Conservation (phyloP, 2,329 filamentous ascomycete genomes). For the Ceratocystis smalleyi region DNA sequence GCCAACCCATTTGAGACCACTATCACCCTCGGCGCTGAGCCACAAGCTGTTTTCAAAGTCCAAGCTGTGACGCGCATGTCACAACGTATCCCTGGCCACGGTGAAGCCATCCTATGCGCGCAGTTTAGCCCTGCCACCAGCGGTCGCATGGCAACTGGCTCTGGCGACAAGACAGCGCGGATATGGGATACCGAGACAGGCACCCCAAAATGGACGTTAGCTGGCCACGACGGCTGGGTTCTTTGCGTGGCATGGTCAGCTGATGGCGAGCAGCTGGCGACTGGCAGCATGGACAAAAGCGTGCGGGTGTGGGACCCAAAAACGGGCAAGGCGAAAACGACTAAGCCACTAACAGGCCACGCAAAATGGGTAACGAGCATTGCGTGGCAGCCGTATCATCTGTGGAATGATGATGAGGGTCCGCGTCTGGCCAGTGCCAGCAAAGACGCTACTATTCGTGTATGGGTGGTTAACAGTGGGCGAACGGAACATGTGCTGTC, state of each 20-base stretch:
- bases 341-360: slow-evolving; percentile 61
- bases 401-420: slow-evolving; percentile 51
- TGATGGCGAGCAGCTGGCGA: slow-evolving; percentile 66
- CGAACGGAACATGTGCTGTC: slow-evolving; percentile 67
- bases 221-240: slow-evolving; percentile 83
- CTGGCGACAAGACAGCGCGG: slow-evolving; percentile 77
- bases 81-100: slow-evolving; percentile 77
- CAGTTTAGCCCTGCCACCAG: slow-evolving; percentile 72
- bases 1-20: slow-evolving; percentile 42
- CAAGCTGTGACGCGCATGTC: slow-evolving; percentile 83
- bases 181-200: slow-evolving; percentile 94
- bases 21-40: slow-evolving; percentile 45
- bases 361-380: slow-evolving; percentile 77
- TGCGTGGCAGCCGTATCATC: slow-evolving; percentile 86
- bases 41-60: slow-evolving; percentile 86
- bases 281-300: slow-evolving; percentile 83
- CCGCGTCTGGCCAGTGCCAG: slow-evolving; percentile 72
- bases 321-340: slow-evolving; percentile 58
- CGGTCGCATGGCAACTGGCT: slow-evolving; percentile 67
- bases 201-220: slow-evolving; percentile 70
- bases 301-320: slow-evolving; percentile 80
- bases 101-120: slow-evolving; percentile 72
- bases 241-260: slow-evolving; percentile 76
- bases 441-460: slow-evolving; percentile 67
- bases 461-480: slow-evolving; percentile 72